Evolutionary conservation across 345 rosid species (phyloP).

Genomic region (Citrus reticulata): DNA sequence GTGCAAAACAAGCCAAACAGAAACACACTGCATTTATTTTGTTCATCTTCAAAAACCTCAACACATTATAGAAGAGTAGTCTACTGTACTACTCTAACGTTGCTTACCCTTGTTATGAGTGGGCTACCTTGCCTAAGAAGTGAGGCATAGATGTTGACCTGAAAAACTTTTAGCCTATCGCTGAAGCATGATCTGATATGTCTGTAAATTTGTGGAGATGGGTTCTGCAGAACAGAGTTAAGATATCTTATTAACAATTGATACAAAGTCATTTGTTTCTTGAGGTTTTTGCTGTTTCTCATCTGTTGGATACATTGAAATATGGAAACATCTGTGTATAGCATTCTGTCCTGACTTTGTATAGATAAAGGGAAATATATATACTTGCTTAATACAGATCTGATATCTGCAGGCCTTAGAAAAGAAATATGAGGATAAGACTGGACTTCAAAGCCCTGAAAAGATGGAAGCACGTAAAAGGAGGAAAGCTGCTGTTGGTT

Average conservation of each 20-base stretch:
- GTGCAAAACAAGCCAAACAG: not conserved
- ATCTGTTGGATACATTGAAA: not conserved
- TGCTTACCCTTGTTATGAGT: not conserved
- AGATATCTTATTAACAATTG: not conserved
- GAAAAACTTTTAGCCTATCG: not conserved
- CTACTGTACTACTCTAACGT: not conserved
- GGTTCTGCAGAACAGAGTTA: not conserved
- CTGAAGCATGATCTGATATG: not conserved
- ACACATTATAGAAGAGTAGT: not conserved
- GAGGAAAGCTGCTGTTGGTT: slow-evolving; percentile 69
- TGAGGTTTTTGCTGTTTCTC: not conserved
- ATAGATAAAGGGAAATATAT: not conserved
- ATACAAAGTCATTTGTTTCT: not conserved
- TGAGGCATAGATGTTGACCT: not conserved
- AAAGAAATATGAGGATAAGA: slow-evolving; percentile 71
- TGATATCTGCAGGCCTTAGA: slow-evolving; percentile 57
- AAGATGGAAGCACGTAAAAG: slow-evolving; percentile 47
- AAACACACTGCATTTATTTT: not conserved
- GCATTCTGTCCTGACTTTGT: slow-evolving; percentile 1
- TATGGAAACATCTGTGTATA: not conserved
- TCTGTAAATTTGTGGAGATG: not conserved
- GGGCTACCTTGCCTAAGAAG: not conserved
- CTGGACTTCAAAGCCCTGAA: slow-evolving; percentile 83
- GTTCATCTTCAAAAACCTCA: not conserved
- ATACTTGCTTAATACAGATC: slow-evolving; percentile 10